Evolutionary conservation across 2,329 filamentous ascomycete species (phyloP).

Genomic region (Colletotrichum tropicale): DNA sequence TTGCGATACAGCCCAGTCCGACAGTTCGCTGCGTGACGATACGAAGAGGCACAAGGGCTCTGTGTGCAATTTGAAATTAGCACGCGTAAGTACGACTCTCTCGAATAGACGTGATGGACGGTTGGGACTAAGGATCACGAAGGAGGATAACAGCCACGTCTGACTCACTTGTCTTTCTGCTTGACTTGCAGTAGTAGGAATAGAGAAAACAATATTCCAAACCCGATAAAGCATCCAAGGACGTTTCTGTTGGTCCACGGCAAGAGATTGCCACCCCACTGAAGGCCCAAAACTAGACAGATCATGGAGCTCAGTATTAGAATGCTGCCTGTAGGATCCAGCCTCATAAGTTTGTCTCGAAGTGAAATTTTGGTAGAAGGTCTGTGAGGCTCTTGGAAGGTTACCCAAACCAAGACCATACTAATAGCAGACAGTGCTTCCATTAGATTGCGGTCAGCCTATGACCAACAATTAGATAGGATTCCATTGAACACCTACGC

Average conservation of each 20-base stretch:
- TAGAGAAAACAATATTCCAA: background rate
- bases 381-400: background rate
- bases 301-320: background rate
- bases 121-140: accelerated
- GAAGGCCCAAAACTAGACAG: background rate
- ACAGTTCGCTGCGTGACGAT: background rate
- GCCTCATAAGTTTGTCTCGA: background rate
- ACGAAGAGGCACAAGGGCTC: background rate
- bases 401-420: background rate
- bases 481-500: background rate
- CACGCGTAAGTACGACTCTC: background rate
- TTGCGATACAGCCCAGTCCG: background rate
- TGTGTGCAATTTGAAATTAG: background rate
- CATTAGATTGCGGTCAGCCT: background rate
- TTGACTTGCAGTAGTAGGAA: background rate
- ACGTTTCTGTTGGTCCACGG: background rate
- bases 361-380: background rate
- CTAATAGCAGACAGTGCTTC: background rate
- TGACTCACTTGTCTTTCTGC: background rate
- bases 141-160: background rate
- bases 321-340: background rate
- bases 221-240: background rate
- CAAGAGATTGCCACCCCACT: background rate
- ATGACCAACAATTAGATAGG: background rate
- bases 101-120: background rate